Conservation (phyloP, 257 asterid species). For the Ligustrum vulgare region DNA sequence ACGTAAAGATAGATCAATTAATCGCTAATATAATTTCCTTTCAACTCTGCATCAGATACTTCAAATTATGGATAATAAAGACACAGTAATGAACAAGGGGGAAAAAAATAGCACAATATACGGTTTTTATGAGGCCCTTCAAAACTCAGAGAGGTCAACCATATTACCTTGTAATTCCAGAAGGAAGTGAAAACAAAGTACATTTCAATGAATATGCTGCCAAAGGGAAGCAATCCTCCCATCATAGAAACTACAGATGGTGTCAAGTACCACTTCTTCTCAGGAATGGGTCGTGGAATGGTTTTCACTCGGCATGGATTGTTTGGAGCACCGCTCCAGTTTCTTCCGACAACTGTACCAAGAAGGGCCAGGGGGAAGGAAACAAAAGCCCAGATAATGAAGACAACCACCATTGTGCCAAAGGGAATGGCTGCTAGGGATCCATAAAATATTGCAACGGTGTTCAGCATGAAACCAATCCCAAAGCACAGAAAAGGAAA, state of each 20-base stretch:
- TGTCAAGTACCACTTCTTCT: constrained; percentile 70
- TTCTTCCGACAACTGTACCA: constrained; percentile 68
- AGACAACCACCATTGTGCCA: constrained; percentile 64
- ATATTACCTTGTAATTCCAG: constrained; percentile 69
- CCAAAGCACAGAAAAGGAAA: constrained; percentile 71
- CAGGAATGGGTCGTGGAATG: constrained; percentile 86
- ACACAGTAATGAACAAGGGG: not conserved
- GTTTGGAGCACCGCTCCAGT: constrained; percentile 69
- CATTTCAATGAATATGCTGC: constrained; percentile 71
- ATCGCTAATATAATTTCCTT: not conserved
- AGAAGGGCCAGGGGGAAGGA: constrained; percentile 65
- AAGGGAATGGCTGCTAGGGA: constrained; percentile 71
- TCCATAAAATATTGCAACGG: constrained; percentile 62
- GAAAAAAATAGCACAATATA: not conserved
- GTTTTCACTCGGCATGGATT: constrained; percentile 73
- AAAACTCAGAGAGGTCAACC: not conserved
- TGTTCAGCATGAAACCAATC: constrained; percentile 56
- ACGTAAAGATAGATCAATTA: not conserved
- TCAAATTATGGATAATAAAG: not conserved
- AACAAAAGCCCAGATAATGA: constrained; percentile 61
- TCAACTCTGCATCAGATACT: not conserved
- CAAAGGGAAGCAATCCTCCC: constrained; percentile 72
- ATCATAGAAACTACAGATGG: constrained; percentile 60
- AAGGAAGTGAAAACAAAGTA: constrained; percentile 69
- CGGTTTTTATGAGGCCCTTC: not conserved